Evolutionary conservation across 352 stramenopile genomes (phyloP), one percentile per base, ranked within the genome.

Genomic region (Globisporangium takayamanum): DNA sequence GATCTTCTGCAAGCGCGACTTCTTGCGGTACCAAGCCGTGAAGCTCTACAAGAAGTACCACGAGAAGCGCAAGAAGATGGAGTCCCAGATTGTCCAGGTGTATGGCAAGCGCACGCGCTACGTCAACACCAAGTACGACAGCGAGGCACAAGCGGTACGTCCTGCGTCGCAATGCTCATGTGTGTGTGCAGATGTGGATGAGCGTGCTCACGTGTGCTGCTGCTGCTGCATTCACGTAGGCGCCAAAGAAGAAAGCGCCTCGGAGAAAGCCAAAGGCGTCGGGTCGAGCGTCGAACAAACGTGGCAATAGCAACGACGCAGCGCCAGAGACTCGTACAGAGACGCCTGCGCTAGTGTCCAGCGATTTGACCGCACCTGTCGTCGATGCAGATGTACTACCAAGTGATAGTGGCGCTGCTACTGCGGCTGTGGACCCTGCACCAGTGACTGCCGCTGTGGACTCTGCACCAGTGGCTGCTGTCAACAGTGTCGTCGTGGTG

Each of bases 1-100:
- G 56, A 81, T 92, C 55, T 92, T 92, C 53, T 92, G 81, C 66
- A 89, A 86, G 60, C 77, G 81, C 10, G 81, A 92, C 48, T 92
- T 92, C 37, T 72, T 92, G 68, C 77, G 81, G 12, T 92, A 84
- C 46, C 81, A 92, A 64, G 77, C 78, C 25, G 70, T 57, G 0
- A 84, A 74, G 48, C 67, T 92, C 39, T 92, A 78, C 77, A 74
- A 78, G 37, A 92, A 87, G 47, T 92, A 83, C 51, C 70, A 87
- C 66, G 79, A 87, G 33, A 78, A 87, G 58, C 73, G 81, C 18
- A 66, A 74, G 52, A 74, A 71, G 53, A 69, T 74, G 44, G 69
- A 78, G 48, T 76, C 70, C 69, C 70, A 72, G 37, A 68, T 68
- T 57, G 66, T 80, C 25, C 69, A 70, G 22, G 68, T 81, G 15